Conservation (phyloP, 2,329 filamentous ascomycete genomes). For the Alternaria atra region DNA sequence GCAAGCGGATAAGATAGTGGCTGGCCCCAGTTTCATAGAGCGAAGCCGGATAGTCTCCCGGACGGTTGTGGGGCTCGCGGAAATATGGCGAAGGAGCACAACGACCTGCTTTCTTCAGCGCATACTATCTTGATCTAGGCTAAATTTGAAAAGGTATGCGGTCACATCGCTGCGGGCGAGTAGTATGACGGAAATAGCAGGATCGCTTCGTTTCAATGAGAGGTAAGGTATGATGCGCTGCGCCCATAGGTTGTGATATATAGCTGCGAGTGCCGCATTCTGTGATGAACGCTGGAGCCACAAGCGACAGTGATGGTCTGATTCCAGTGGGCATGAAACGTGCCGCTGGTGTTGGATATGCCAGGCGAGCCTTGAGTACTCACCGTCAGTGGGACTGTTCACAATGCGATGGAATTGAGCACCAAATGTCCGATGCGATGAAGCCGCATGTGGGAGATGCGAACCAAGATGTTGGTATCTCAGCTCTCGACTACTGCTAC, state of each 20-base stretch:
- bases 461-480: neutral
- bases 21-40: conserved; percentile 17
- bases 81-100: conserved; percentile 13
- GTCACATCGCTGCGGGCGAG: conserved; percentile 5
- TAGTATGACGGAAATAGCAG: conserved; percentile 14
- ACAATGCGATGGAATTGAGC: neutral
- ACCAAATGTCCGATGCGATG: neutral
- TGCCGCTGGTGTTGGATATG: conserved; percentile 1
- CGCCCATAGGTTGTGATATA: conserved; percentile 3
- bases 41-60: conserved; percentile 20
- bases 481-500: conserved; percentile 3
- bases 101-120: conserved; percentile 12
- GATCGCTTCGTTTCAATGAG: neutral
- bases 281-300: neutral
- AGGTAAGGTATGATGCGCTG: neutral
- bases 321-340: conserved; percentile 7
- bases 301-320: neutral
- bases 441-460: neutral
- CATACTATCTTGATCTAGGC: conserved; percentile 1
- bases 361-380: neutral
- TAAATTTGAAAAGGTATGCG: neutral
- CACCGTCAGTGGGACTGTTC: neutral
- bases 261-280: neutral
- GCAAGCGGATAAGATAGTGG: conserved; percentile 14
- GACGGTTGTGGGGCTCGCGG: conserved; percentile 22